Evolutionary conservation across 208 protist genomes (phyloP), one percentile per base, ranked within the genome.

Genomic region (Acanthamoeba divionensis): DNA sequence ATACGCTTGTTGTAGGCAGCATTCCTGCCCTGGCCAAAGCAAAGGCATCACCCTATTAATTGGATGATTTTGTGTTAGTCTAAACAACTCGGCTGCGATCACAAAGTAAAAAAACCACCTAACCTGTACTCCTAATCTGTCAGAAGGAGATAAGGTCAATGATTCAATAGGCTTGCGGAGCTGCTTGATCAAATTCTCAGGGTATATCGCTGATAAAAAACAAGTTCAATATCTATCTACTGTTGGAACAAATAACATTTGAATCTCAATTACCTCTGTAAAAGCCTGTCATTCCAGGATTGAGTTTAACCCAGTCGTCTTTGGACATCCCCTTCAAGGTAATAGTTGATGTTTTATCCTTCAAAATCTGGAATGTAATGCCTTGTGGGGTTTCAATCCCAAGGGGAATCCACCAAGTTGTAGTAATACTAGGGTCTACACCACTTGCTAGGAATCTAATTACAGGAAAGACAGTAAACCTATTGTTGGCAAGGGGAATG

Each of bases 11-110:
- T 21, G 69, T 79, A 12, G 69, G 69, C 69, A 79, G 69, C 69
- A 79, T 79, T 9, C 69, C 67, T 79, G 62, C 62, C 9, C 47
- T 15, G 24, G 82, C 57, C 36, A 89, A 45, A 12, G 82, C 82
- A 80, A 89, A 89, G 15, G 65, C 47, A 45, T 89, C 82, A 41
- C 65, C 65, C 82, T 89, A 63, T n/a, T n/a, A n/a, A n/a, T n/a
- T n/a, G n/a, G n/a, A n/a, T n/a, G n/a, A n/a, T n/a, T n/a, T n/a
- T n/a, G n/a, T n/a, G n/a, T n/a, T n/a, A n/a, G n/a, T n/a, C n/a
- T n/a, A n/a, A n/a, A n/a, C n/a, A n/a, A n/a, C n/a, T n/a, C n/a
- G n/a, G n/a, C n/a, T n/a, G n/a, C n/a, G n/a, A n/a, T n/a, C n/a
- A n/a, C n/a, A n/a, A n/a, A n/a, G n/a, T n/a, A n/a, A n/a, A n/a